Evolutionary conservation across 2,329 filamentous ascomycete genomes (phyloP).

Genomic region (Proliferodiscus dingleyae): DNA sequence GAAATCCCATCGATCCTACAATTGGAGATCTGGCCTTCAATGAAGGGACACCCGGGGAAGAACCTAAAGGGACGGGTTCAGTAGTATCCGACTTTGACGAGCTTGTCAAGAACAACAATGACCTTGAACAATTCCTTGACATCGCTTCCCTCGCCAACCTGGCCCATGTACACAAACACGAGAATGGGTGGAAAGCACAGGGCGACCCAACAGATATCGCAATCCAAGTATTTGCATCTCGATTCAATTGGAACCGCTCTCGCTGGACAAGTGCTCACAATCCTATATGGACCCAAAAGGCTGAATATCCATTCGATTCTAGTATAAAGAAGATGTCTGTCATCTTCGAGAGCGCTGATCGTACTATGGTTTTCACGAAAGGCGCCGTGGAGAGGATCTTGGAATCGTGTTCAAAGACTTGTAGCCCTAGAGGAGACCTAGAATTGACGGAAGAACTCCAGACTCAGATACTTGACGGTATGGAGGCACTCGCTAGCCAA

Average conservation of each 20-base stretch:
- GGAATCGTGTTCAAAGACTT: constrained; percentile 47
- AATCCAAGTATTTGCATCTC: constrained; percentile 59
- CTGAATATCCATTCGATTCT: constrained; percentile 61
- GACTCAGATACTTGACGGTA: constrained; percentile 46
- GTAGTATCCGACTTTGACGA: too few relatives aligned
- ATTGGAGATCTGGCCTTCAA: constrained; percentile 41
- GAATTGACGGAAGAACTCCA: constrained; percentile 37
- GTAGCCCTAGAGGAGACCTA: constrained; percentile 36
- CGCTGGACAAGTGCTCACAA: constrained; percentile 38
- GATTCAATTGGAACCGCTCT: constrained; percentile 53
- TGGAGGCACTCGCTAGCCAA: constrained; percentile 50
- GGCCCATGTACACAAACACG: constrained; percentile 36
- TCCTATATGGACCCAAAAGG: constrained; percentile 46
- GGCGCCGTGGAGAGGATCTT: constrained; percentile 59
- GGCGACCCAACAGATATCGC: constrained; percentile 66
- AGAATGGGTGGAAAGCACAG: constrained; percentile 49
- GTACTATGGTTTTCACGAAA: constrained; percentile 49
- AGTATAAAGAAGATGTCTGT: constrained; percentile 64
- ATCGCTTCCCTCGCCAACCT: constrained; percentile 54
- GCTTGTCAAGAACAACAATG: too few relatives aligned
- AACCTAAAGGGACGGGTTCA: too few relatives aligned
- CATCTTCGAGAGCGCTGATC: constrained; percentile 40
- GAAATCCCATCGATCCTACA: constrained; percentile 51
- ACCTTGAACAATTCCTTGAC: constrained; percentile 46
- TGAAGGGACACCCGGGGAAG: too few relatives aligned